phyloP scores from a whole-genome alignment of 257 asterid genomes.

The Fraxinus quadrangulata region DNA sequence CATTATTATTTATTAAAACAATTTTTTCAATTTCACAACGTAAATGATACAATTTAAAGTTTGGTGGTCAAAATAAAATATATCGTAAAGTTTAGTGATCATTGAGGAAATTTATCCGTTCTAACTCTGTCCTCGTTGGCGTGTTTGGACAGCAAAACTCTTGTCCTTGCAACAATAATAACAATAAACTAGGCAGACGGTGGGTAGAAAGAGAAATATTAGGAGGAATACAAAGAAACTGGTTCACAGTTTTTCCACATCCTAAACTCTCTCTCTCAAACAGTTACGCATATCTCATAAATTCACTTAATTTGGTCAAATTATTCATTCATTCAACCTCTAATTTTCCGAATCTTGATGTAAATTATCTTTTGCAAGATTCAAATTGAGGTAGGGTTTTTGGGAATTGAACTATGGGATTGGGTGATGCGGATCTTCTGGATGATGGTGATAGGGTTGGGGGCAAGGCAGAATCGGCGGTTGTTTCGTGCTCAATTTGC shows the following conservation, averaged over 20 bases:
- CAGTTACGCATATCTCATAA: slow-evolving; percentile 21
- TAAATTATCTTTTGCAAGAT: slow-evolving; percentile 12
- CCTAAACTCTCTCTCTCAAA: slow-evolving; percentile 20
- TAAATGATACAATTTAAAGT: too few relatives aligned
- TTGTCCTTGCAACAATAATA: slow-evolving; percentile 11
- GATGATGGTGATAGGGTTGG: slow-evolving; percentile 63
- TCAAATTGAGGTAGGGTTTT: slow-evolving; percentile 23
- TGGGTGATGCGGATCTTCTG: slow-evolving; percentile 60
- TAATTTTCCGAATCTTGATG: slow-evolving; percentile 9
- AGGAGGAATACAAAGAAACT: slow-evolving; percentile 30
- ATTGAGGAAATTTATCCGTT: too few relatives aligned
- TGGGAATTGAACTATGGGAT: slow-evolving; percentile 59
- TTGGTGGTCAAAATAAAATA: too few relatives aligned
- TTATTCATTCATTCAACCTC: slow-evolving; percentile 6
- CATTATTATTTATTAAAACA: too few relatives aligned
- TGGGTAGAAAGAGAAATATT: slow-evolving; percentile 25
- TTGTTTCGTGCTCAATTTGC: slow-evolving; percentile 78
- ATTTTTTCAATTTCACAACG: too few relatives aligned
- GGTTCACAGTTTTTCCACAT: slow-evolving; percentile 47
- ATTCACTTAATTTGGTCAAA: slow-evolving; percentile 5
- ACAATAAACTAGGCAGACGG: slow-evolving; percentile 32
- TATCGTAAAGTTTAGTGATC: too few relatives aligned
- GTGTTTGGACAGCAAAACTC: not conserved
- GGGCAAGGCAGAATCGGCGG: slow-evolving; percentile 37
- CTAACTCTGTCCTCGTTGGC: not conserved